Conservation (phyloP, 164 flowering plant genomes). For the Nymphaea thermarum region DNA sequence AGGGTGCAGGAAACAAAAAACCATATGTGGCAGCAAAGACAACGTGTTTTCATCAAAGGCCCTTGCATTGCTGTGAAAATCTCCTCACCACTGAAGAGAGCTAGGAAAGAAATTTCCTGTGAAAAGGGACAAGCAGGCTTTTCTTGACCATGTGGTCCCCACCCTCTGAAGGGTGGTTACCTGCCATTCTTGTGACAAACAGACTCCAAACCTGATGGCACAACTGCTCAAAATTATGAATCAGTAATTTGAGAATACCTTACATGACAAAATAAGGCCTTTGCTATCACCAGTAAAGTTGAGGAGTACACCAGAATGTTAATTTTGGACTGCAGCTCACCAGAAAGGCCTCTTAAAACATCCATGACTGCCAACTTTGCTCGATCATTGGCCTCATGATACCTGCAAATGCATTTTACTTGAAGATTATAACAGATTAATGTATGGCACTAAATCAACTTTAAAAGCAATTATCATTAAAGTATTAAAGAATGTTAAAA, state of each 20-base stretch:
- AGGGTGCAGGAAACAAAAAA: too few species aligned
- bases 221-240: too few species aligned
- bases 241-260: conserved; percentile 27
- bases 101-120: too few species aligned
- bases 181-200: too few species aligned
- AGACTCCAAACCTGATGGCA: too few species aligned
- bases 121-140: too few species aligned
- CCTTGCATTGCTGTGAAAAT: too few species aligned
- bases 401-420: conserved; percentile 35
- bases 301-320: conserved; percentile 85
- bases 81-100: too few species aligned
- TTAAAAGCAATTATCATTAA: not conserved
- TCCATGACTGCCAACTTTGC: conserved; percentile 70
- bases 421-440: not conserved
- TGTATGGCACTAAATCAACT: conserved; percentile 1
- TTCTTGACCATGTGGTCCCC: too few species aligned
- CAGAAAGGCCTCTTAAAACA: conserved; percentile 67
- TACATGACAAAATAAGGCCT: conserved; percentile 87
- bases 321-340: conserved; percentile 58
- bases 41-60: too few species aligned
- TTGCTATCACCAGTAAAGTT: conserved; percentile 81
- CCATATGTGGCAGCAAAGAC: too few species aligned
- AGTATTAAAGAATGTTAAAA: not conserved
- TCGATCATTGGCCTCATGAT: conserved; percentile 69
- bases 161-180: too few species aligned